Conservation (phyloP, 495 filamentous ascomycete species). For the Neurospora africana region DNA sequence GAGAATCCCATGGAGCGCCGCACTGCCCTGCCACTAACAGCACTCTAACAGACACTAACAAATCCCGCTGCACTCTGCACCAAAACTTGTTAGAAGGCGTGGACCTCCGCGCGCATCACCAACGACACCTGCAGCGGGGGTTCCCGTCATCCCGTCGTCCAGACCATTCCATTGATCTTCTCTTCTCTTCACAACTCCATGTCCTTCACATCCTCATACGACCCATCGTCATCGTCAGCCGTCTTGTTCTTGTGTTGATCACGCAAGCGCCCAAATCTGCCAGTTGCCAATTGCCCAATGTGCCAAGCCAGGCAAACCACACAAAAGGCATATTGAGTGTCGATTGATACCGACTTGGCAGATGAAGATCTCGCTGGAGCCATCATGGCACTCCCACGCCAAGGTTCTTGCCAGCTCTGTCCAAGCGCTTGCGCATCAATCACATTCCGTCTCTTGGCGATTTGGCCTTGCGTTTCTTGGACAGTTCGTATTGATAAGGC, state of each 20-base stretch:
- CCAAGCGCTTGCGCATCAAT: neutral
- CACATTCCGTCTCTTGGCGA: too few relatives aligned
- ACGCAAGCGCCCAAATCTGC: neutral
- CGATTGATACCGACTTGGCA: neutral
- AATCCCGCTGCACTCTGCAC: neutral
- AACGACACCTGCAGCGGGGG: too few relatives aligned
- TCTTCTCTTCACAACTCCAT: neutral
- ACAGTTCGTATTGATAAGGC: too few relatives aligned
- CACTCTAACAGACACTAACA: neutral
- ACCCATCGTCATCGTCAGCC: neutral
- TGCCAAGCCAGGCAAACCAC: too few relatives aligned
- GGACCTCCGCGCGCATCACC: neutral
- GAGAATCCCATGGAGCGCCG: neutral
- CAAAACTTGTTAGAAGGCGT: neutral
- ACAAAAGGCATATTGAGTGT: neutral
- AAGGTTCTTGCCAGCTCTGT: neutral
- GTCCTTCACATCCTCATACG: neutral
- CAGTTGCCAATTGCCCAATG: too few relatives aligned
- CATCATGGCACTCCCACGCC: too few relatives aligned
- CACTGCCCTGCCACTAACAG: neutral
- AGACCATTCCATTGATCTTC: neutral
- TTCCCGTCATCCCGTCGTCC: neutral
- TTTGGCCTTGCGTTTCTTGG: too few relatives aligned
- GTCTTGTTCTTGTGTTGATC: neutral
- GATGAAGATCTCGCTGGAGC: too few relatives aligned